Base-by-base conservation (phyloP, 768 basidiomycete genomes). In the Pleurotus salmoneostramineus region DNA sequence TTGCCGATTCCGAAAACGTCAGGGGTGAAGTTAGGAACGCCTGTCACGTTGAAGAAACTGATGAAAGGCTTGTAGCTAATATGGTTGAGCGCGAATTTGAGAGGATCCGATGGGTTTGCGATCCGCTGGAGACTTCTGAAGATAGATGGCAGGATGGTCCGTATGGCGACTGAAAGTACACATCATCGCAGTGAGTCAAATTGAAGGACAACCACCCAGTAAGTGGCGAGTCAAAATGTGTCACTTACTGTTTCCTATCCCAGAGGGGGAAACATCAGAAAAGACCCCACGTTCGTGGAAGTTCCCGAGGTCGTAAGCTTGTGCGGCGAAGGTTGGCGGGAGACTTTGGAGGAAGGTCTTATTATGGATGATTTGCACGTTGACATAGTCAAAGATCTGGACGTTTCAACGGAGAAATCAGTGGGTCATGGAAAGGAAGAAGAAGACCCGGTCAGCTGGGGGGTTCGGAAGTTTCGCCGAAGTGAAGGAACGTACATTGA, bases 31-130 rank as follows among this genome's bases (percentile, higher is more conserved):
- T 64, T 65, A 33, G 73, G 71, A 21, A 78, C 70, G 8, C 77
- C 72, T 0, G 81, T 83, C 77, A 85, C 77, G 66, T 83, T 82
- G 72, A 85, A 84, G 37, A 85, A 63, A 8, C 79, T 80, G 43
- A 83, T 46, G 66, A 84, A 80, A 0, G 83, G 84, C 68, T 84
- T 84, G 70, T 84, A 85, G 8, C 81, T 73, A 51, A 78, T 72
- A 15, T 76, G 78, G n/a, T 75, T 72, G 61, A 79, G 73, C 54
- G 67, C 66, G 56, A 86, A 58, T 62, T 79, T 77, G 58, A 81
- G 62, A 0, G 77, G 73, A 58, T 78, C 72, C 7, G 71, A 70
- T 4, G 64, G 46, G 57, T 78, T 74, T 6, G 71, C 71, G 64
- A 85, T 77, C 1, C 66, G 65, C 0, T 73, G 65, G 15, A 85